These are phyloP conservation scores for Cyclanthera cordifolia DNA, from an alignment of 306 rosid species.

Conservation along the genomic window DNA sequence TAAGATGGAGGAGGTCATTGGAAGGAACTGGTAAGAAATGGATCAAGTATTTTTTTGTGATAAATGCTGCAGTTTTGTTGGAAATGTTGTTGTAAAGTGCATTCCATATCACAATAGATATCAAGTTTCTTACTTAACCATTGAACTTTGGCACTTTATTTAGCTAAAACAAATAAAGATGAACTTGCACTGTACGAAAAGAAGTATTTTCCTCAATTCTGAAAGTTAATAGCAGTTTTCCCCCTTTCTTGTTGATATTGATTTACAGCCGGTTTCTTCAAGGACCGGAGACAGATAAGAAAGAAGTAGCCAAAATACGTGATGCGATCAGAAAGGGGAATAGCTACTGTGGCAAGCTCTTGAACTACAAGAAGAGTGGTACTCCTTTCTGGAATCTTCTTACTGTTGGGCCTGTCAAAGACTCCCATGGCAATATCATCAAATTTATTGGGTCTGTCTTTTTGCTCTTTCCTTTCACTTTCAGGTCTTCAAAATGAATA, in stretches of 20 bases:
- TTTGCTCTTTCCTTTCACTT: not conserved
- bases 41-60: not conserved
- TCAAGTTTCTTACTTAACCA: not conserved
- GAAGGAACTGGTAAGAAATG: constrained; percentile 66
- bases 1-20: constrained; percentile 66
- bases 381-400: constrained; percentile 96
- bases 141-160: not conserved
- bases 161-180: not conserved
- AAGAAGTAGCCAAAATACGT: constrained; percentile 65
- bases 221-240: not conserved
- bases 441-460: constrained; percentile 57
- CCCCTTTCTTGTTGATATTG: constrained; percentile 2
- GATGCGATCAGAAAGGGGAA: constrained; percentile 55
- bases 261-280: constrained; percentile 92
- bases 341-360: constrained; percentile 73
- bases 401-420: constrained; percentile 74
- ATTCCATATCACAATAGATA: not conserved
- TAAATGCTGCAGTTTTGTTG: not conserved
- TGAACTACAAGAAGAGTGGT: constrained; percentile 90
- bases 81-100: not conserved
- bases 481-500: not conserved
- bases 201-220: not conserved
- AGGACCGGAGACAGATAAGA: constrained; percentile 71
- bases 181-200: not conserved
- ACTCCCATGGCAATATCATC: constrained; percentile 53